phyloP scores from a whole-genome alignment of 306 rosid species.

The Erythrophleum fordii region DNA sequence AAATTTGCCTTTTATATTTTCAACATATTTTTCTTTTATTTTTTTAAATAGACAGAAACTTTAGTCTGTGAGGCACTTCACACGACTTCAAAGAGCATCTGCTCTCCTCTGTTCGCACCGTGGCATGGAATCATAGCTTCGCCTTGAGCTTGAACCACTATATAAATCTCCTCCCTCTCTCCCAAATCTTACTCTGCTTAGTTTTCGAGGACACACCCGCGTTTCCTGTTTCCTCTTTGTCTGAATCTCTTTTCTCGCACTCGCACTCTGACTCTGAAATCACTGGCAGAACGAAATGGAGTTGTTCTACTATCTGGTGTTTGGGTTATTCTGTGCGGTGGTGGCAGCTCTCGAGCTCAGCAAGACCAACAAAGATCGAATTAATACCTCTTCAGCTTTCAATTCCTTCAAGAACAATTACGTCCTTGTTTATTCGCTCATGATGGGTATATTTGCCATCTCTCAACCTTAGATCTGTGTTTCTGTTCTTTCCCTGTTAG shows the following conservation, averaged over 20 bases:
- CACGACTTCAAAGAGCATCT: too few relatives aligned
- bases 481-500: slow-evolving; percentile 33
- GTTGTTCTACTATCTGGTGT: slow-evolving; percentile 73
- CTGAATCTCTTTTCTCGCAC: neutral
- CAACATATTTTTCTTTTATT: too few relatives aligned
- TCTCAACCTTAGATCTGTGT: slow-evolving; percentile 45
- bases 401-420: slow-evolving; percentile 93
- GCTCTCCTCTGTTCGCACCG: too few relatives aligned
- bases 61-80: too few relatives aligned
- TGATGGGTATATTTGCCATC: slow-evolving; percentile 73
- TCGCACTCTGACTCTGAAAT: slow-evolving; percentile 4
- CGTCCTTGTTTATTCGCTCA: slow-evolving; percentile 88
- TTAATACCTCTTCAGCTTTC: slow-evolving; percentile 71
- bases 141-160: neutral
- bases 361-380: slow-evolving; percentile 83
- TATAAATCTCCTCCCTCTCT: slow-evolving; percentile 18
- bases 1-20: too few relatives aligned
- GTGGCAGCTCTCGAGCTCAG: slow-evolving; percentile 84
- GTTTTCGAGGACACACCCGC: neutral
- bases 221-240: neutral
- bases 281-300: slow-evolving; percentile 57
- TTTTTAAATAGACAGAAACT: too few relatives aligned
- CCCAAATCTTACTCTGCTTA: slow-evolving; percentile 5
- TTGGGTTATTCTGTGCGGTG: slow-evolving; percentile 69
- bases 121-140: slow-evolving; percentile 16